These are phyloP conservation scores for Geotrichum aggregatum DNA, from an alignment of 1,139 yeast genomes.

Conservation along the genomic window DNA sequence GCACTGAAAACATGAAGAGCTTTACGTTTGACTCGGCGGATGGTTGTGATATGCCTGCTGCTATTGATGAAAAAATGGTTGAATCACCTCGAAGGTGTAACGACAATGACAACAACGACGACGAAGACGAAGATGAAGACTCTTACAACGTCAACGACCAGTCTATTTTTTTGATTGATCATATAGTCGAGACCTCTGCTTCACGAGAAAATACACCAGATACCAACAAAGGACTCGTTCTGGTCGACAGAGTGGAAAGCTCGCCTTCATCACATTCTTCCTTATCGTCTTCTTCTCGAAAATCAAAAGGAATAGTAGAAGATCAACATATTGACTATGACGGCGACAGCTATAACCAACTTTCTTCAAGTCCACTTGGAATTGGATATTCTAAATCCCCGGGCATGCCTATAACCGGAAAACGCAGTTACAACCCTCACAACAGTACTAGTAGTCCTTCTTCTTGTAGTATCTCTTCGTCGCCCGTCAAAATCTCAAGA, in stretches of 20 bases:
- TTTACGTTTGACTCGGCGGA: neutral
- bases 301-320: no score
- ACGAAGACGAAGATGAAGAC: neutral
- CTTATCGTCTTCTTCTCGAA: no score
- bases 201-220: neutral
- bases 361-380: no score
- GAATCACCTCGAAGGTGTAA: neutral
- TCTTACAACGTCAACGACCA: neutral
- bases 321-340: no score
- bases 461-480: slow-evolving; percentile 10
- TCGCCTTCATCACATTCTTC: no score
- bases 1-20: neutral
- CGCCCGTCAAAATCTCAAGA: slow-evolving; percentile 9
- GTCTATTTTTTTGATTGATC: slow-evolving; percentile 3
- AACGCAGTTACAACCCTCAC: neutral
- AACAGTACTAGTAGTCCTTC: no score
- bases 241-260: slow-evolving; percentile 1
- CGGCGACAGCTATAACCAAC: no score
- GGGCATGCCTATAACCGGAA: no score
- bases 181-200: neutral
- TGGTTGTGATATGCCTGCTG: neutral
- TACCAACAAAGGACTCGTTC: neutral
- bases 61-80: neutral
- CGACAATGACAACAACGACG: no score
- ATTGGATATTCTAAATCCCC: no score